These are phyloP conservation scores for Leccinellum luteum DNA, from an alignment of 768 basidiomycete genomes.

Conservation along the genomic window DNA sequence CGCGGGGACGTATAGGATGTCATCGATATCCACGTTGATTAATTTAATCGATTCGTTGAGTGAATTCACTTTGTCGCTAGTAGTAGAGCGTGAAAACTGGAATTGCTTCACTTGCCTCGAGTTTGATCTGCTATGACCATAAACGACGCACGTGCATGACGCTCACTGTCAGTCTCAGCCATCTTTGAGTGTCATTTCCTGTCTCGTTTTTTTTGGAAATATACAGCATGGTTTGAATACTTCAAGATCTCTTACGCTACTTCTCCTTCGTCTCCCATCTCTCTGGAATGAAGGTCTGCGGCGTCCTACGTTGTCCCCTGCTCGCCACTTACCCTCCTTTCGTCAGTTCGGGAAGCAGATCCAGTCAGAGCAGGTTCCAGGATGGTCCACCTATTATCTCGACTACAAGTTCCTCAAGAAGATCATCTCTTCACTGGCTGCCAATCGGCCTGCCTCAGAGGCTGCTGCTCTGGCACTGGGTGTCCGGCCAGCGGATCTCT, in stretches of 20 bases:
- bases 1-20: slow-evolving; percentile 1
- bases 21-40: slow-evolving; percentile 6
- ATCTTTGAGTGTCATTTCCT: slow-evolving; percentile 13
- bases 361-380: slow-evolving; percentile 92
- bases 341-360: slow-evolving; percentile 96
- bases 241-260: slow-evolving; percentile 7
- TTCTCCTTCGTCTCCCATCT: slow-evolving; percentile 10
- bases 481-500: slow-evolving; percentile 62
- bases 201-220: slow-evolving; percentile 14
- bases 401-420: slow-evolving; percentile 99
- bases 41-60: slow-evolving; percentile 1
- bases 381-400: slow-evolving; percentile 93
- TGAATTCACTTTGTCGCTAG: not conserved
- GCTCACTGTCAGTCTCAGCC: not conserved
- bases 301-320: not conserved
- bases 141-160: slow-evolving; percentile 25
- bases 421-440: slow-evolving; percentile 93
- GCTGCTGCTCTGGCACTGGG: slow-evolving; percentile 84
- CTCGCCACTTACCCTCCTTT: not conserved
- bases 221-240: slow-evolving; percentile 28
- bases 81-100: not conserved
- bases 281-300: slow-evolving; percentile 32
- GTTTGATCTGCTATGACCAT: not conserved
- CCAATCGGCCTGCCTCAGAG: slow-evolving; percentile 87
- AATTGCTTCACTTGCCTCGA: not conserved